A percentile compares a stretch with the other conserved stretches of the same genome.
Evolutionary conservation across 108 stramenopile species (phyloP).

Genomic region (Cyclotella choctawhatcheeana): DNA sequence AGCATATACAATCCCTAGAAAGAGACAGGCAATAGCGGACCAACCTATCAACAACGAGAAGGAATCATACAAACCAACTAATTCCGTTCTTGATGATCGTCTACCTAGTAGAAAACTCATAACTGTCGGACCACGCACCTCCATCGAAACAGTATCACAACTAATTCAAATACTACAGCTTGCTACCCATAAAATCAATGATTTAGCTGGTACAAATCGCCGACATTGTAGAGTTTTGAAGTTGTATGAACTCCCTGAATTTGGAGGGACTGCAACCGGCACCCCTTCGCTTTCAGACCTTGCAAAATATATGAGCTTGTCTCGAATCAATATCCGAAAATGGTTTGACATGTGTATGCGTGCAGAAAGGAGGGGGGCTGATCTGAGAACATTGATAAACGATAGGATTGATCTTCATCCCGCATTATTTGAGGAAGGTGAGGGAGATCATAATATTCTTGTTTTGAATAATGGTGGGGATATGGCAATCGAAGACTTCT

Average conservation of each 20-base stretch:
- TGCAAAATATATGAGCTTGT: conserved; percentile 24
- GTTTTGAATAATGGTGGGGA: conserved; percentile 3
- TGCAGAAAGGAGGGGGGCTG: conserved; percentile 18
- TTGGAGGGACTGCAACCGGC: background rate
- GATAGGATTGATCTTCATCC: conserved; percentile 27
- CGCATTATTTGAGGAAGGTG: conserved; percentile 9
- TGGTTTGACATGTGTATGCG: conserved; percentile 27
- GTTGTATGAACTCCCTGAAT: conserved; percentile 3
- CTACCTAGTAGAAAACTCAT: conserved; percentile 4
- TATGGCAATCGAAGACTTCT: conserved; percentile 19
- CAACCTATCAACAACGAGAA: background rate
- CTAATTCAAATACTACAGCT: conserved; percentile 30
- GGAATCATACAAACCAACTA: background rate
- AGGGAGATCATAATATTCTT: background rate
- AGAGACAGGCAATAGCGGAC: background rate
- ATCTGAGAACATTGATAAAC: conserved; percentile 17
- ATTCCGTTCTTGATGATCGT: conserved; percentile 18
- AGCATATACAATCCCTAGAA: background rate
- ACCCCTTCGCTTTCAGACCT: conserved; percentile 24
- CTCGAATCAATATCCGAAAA: conserved; percentile 19
- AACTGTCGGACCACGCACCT: background rate
- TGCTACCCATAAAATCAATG: conserved; percentile 36
- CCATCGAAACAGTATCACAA: conserved; percentile 29
- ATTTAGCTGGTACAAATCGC: conserved; percentile 13
- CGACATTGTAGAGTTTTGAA: conserved; percentile 17